These are phyloP conservation scores for Coemansia sp. DNA, from an alignment of 192 early-diverging fungal genomes.

Conservation along the genomic window DNA sequence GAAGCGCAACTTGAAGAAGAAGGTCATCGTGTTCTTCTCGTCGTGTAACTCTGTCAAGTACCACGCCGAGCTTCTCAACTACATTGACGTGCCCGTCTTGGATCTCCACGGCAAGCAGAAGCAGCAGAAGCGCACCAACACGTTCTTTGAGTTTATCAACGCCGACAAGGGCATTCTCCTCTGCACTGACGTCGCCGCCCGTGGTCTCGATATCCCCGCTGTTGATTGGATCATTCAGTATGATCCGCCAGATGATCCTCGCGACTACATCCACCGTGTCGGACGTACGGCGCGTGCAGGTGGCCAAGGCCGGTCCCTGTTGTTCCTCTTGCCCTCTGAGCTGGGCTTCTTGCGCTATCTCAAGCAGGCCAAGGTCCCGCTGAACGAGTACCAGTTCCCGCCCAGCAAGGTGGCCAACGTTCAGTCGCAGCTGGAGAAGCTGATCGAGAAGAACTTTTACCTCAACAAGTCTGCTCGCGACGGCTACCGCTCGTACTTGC, in stretches of 20 bases:
- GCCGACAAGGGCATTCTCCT: slow-evolving; percentile 90
- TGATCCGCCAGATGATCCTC: slow-evolving; percentile 99
- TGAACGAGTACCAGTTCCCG: slow-evolving; percentile 99
- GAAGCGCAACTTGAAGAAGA: slow-evolving; percentile 94
- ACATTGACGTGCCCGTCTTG: slow-evolving; percentile 97
- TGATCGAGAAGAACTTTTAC: slow-evolving; percentile 98
- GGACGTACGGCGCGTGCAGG: slow-evolving; percentile 96
- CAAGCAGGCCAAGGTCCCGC: slow-evolving; percentile 96
- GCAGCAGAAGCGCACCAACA: slow-evolving; percentile 97
- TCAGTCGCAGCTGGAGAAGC: slow-evolving; percentile 92
- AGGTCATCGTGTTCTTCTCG: slow-evolving; percentile 98
- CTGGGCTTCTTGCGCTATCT: slow-evolving; percentile 94
- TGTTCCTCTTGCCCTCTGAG: slow-evolving; percentile 93
- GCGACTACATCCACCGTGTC: slow-evolving; percentile 94
- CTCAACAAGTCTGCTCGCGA: slow-evolving; percentile 93
- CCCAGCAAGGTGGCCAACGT: slow-evolving; percentile 93
- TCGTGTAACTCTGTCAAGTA: slow-evolving; percentile 98
- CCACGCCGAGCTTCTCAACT: slow-evolving; percentile 96
- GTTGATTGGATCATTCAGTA: slow-evolving; percentile 99
- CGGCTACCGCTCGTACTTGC: slow-evolving; percentile 94
- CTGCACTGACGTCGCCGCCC: slow-evolving; percentile 96
- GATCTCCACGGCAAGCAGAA: slow-evolving; percentile 98
- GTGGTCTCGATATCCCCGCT: slow-evolving; percentile 95
- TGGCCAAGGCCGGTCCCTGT: slow-evolving; percentile 83
- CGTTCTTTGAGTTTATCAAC: slow-evolving; percentile 99